These are phyloP conservation scores for Spizellomyces punctatus DNA, from an alignment of 192 early-diverging fungal species.

Conservation along the genomic window DNA sequence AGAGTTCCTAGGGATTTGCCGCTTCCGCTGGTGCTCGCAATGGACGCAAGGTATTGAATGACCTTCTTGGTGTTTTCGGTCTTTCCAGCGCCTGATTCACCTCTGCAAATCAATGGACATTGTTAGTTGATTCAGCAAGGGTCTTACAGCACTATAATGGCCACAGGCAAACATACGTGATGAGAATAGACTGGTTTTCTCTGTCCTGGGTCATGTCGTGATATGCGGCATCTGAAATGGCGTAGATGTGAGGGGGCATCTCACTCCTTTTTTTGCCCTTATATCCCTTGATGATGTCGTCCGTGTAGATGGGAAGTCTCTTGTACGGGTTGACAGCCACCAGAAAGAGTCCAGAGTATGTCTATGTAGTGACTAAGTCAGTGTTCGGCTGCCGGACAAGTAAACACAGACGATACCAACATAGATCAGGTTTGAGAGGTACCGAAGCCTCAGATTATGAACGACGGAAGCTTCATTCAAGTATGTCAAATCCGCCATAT, in stretches of 20 bases:
- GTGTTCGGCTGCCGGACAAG: not conserved
- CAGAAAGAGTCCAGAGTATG: constrained; percentile 98
- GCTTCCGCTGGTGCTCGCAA: constrained; percentile 64
- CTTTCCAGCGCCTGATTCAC: constrained; percentile 99
- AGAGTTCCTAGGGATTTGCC: constrained; percentile 54
- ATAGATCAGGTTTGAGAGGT: constrained; percentile 90
- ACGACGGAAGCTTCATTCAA: constrained; percentile 98
- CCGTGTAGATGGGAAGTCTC: constrained; percentile 86
- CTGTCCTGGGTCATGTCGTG: constrained; percentile 91
- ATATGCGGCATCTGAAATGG: constrained; percentile 90
- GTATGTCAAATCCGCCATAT: constrained; percentile 97
- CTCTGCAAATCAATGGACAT: constrained; percentile 36
- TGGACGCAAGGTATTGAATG: constrained; percentile 94
- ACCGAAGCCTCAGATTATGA: constrained; percentile 94
- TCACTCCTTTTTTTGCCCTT: constrained; percentile 55
- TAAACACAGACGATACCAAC: constrained; percentile 47
- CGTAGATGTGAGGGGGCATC: constrained; percentile 80
- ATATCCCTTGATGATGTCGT: constrained; percentile 73
- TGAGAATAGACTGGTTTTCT: constrained; percentile 96
- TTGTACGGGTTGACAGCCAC: constrained; percentile 98
- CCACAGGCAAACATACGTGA: constrained; percentile 57
- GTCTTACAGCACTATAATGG: too few species aligned
- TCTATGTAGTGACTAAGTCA: constrained; percentile 51
- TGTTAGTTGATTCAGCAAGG: too few species aligned
- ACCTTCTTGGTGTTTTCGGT: constrained; percentile 99